These are phyloP conservation scores for Phlyctochytrium planicorne DNA, from an alignment of 192 early-diverging fungal genomes.

Conservation along the genomic window DNA sequence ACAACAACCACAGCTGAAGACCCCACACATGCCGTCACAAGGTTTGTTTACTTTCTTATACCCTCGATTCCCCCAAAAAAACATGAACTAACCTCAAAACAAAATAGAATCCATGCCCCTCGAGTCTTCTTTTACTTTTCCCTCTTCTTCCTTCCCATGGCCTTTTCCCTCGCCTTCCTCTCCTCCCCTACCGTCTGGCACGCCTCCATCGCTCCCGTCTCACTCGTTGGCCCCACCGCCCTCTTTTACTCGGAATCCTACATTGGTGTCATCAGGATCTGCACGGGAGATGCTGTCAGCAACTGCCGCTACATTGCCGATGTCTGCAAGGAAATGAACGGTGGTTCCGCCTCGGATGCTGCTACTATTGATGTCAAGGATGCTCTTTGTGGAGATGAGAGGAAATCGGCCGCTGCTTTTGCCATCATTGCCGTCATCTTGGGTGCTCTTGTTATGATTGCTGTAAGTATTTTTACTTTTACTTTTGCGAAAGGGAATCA, in stretches of 20 bases:
- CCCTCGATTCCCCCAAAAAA: too few species aligned
- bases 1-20: too few species aligned
- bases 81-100: too few species aligned
- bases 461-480: not conserved
- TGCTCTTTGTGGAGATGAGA: constrained; percentile 2
- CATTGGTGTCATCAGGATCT: not conserved
- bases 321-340: too few species aligned
- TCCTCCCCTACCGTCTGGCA: not conserved
- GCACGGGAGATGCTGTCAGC: not conserved
- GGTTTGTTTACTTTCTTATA: too few species aligned
- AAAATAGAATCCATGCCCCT: not conserved
- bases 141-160: not conserved
- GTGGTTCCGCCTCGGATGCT: not conserved
- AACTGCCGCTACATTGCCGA: not conserved
- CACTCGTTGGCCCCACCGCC: too few species aligned
- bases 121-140: not conserved
- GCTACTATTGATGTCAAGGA: not conserved
- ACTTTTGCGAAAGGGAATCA: not conserved
- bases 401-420: not conserved
- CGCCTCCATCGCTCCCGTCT: not conserved
- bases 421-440: not conserved
- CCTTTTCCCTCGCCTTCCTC: not conserved
- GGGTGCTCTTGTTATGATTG: not conserved
- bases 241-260: not conserved
- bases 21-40: too few species aligned